Base-by-base conservation (phyloP, 2,329 filamentous ascomycete genomes). In the Penicillium sp. region DNA sequence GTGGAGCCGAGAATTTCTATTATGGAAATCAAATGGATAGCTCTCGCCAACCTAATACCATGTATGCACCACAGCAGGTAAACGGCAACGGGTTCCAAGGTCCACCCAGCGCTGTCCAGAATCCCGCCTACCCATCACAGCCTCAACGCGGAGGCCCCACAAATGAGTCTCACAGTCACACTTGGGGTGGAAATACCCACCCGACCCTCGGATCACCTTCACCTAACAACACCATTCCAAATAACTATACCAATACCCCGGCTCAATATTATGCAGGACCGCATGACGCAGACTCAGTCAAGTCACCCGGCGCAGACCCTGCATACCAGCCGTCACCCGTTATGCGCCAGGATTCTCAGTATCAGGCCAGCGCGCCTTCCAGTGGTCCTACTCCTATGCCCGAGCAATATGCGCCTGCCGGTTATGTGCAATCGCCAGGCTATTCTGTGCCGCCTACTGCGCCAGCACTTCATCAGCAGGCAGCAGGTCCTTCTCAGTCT, bases 1-100 rank as follows among this genome's bases (percentile, higher is more conserved):
- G 61, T 5, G 62, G 62, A 12, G 62, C 55, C 4, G 63, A 66
- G 30, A 66, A 65, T 54, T 66, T 60, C 42, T 66, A 66, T 30
- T 65, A 66, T 49, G 61, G 59, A 16, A 63, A 56, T 33, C 41
- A 55, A 7, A 33, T 61, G 8, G 62, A 63, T 16, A 49, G 44
- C 11, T 36, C 60, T 19, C 55, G 52, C 11, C 48, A 56, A 10
- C 36, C 60, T 5, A 45, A 49, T 17, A 33, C 53, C 19, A 53
- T 42, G 12, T 65, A 65, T 50, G 52, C 60, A 19, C 46, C 61
- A 4, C 60, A 49, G 10, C 53, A 52, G 12, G 38, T 53, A 22
- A 57, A 51, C 44, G 36, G 17, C 19, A 52, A 44, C 31, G 56
- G 56, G 2, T 62, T 58, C 35, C 60, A 60, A 38, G 60, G 53